phyloP scores from a whole-genome alignment of 306 rosid genomes.

The Pyrus pyrifolia region DNA sequence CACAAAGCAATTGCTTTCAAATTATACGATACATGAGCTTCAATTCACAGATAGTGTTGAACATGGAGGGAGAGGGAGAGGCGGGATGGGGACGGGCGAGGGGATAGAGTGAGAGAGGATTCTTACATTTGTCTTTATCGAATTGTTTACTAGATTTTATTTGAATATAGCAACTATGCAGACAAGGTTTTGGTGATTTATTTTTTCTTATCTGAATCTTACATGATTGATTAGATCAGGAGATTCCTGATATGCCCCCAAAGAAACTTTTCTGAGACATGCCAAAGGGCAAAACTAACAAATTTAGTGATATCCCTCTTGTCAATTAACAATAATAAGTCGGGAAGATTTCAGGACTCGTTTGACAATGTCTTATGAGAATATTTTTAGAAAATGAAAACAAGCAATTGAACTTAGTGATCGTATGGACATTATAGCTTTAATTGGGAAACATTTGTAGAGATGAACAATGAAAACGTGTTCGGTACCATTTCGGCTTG shows the following conservation, averaged over 20 bases:
- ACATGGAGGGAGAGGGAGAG: not conserved
- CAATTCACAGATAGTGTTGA: constrained; percentile 15
- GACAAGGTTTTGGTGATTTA: not conserved
- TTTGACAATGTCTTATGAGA: too few relatives aligned
- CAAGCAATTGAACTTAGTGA: too few relatives aligned
- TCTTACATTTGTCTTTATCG: constrained; percentile 25
- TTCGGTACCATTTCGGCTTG: too few relatives aligned
- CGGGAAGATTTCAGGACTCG: too few relatives aligned
- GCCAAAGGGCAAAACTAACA: too few relatives aligned
- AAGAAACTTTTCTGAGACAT: not conserved
- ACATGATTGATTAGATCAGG: not conserved
- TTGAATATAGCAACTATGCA: constrained; percentile 18
- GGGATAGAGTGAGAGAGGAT: not conserved
- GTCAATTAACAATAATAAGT: too few relatives aligned
- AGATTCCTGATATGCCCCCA: not conserved
- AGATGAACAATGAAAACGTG: too few relatives aligned
- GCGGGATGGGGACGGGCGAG: not conserved
- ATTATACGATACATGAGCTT: constrained; percentile 5
- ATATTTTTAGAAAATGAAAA: too few relatives aligned
- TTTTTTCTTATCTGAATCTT: not conserved
- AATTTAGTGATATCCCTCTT: too few relatives aligned
- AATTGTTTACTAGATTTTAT: constrained; percentile 17
- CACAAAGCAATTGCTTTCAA: constrained; percentile 14
- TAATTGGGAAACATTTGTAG: too few relatives aligned
- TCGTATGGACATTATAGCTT: too few relatives aligned